Evolutionary conservation across 2,329 filamentous ascomycete species (phyloP), one percentile per base, ranked within the genome.

Genomic region (Fusarium concolor): DNA sequence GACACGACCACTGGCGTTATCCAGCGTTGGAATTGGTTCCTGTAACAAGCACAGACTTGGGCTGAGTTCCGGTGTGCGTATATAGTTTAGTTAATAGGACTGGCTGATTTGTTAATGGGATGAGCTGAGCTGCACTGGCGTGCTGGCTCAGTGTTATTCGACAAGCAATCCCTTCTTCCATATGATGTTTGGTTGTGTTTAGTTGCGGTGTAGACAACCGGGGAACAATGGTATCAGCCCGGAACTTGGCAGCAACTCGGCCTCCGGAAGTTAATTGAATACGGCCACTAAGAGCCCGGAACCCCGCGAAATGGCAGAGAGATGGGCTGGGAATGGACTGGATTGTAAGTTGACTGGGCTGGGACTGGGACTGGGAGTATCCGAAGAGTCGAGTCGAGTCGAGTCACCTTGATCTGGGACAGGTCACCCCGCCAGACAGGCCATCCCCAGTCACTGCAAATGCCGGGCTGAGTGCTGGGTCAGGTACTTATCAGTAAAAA

Each of bases 21-120:
- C 68, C 70, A 68, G 42, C 56, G 47, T 58, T 70, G 70, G 66
- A 62, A 73, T 64, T 70, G 68, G 58, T 69, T 63, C 50, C 58
- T 66, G 54, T 45, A 53, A 56, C 41, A 46, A 65, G 60, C 65
- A 68, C 65, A 61, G 65, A 68, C 65, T 62, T 57, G 22, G 39
- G 55, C 22, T 60, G 53, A n/a, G 38, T 31, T 61, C 18, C 49
- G 35, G 58, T 52, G 58, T 61, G 58, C 22, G 35, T 45, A 31
- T 41, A 33, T 22, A 33, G 50, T 17, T 42, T 46, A 29, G 29
- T 31, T 57, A 39, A 56, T 52, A 54, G 65, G 55, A 51, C 57
- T 62, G 47, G 61, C 57, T 63, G 47, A 52, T 53, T 17, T 57
- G 33, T n/a, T 45, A 22, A 28, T 31, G 31, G 26, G 38, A 37